These are phyloP conservation scores for Ananas comosus DNA, from an alignment of 176 grass and related monocot genomes.

Conservation along the genomic window DNA sequence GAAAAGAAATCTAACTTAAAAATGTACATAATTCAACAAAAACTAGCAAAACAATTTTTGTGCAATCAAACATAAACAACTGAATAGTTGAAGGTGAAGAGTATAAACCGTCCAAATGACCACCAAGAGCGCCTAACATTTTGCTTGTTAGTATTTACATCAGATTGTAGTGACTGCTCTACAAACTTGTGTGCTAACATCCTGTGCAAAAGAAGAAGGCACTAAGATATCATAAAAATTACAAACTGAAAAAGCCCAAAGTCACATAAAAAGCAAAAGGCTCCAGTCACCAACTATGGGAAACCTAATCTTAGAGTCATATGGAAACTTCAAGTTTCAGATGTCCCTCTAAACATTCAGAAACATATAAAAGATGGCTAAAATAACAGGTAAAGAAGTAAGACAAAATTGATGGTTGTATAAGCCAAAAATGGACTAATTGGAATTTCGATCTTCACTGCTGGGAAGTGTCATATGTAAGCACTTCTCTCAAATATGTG, in stretches of 20 bases:
- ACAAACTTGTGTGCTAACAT: conserved; percentile 97
- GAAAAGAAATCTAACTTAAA: background rate
- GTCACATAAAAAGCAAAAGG: conserved; percentile 8
- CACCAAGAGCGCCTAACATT: conserved; percentile 76
- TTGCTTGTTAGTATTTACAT: conserved; percentile 46
- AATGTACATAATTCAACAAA: background rate
- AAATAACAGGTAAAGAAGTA: too few relatives aligned
- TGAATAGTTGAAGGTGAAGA: background rate
- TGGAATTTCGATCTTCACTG: too few relatives aligned
- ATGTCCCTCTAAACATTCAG: too few relatives aligned
- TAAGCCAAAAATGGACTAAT: too few relatives aligned
- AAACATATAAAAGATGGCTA: too few relatives aligned
- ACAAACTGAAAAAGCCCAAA: conserved; percentile 13
- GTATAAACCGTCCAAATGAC: conserved; percentile 80
- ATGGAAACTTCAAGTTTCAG: too few relatives aligned
- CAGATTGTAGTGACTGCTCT: conserved; percentile 54
- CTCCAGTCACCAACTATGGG: background rate
- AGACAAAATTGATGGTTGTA: too few relatives aligned
- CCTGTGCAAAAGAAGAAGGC: conserved; percentile 43
- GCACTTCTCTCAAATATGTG: too few relatives aligned
- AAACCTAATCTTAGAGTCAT: too few relatives aligned
- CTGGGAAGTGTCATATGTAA: too few relatives aligned
- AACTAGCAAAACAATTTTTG: background rate
- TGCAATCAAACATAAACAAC: background rate
- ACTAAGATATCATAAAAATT: conserved; percentile 12